Conservation (phyloP, 176 grass and related monocot species). For the Hsuehochloa calcarea region DNA sequence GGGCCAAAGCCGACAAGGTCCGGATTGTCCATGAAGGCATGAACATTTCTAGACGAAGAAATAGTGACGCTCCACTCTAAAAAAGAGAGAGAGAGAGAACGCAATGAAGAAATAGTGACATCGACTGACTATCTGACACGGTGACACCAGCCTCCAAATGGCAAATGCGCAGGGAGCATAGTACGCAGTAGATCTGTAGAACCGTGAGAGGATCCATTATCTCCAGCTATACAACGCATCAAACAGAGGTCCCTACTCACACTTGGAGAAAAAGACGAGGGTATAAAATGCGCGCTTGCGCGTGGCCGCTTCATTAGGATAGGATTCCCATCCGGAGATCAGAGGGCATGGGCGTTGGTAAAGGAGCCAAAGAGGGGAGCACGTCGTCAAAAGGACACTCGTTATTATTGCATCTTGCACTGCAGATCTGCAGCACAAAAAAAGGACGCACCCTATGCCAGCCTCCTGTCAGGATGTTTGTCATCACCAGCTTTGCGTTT, state of each 20-base stretch:
- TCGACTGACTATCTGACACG: background rate
- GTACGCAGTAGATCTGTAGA: background rate
- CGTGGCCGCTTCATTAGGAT: background rate
- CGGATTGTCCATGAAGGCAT: background rate
- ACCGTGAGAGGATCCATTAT: background rate
- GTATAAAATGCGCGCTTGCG: background rate
- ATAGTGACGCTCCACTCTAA: background rate
- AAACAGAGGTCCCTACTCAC: background rate
- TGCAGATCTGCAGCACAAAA: background rate
- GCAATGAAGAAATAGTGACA: background rate
- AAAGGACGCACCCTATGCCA: background rate
- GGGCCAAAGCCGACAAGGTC: background rate
- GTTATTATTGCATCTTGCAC: conserved; percentile 5
- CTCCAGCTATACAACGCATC: background rate
- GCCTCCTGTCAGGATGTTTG: background rate
- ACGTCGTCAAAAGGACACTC: conserved; percentile 36
- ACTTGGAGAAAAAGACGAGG: background rate
- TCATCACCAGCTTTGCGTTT: background rate
- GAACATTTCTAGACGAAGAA: background rate
- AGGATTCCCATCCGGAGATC: conserved; percentile 7
- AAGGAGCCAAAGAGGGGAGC: background rate
- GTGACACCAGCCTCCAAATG: background rate
- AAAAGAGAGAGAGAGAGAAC: background rate
- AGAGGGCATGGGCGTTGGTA: background rate
- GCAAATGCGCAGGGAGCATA: background rate